A percentile compares a stretch with the other conserved stretches of the same genome.
phyloP scores from a whole-genome alignment of 352 stramenopile genomes.

The Globisporangium sylvaticum region DNA sequence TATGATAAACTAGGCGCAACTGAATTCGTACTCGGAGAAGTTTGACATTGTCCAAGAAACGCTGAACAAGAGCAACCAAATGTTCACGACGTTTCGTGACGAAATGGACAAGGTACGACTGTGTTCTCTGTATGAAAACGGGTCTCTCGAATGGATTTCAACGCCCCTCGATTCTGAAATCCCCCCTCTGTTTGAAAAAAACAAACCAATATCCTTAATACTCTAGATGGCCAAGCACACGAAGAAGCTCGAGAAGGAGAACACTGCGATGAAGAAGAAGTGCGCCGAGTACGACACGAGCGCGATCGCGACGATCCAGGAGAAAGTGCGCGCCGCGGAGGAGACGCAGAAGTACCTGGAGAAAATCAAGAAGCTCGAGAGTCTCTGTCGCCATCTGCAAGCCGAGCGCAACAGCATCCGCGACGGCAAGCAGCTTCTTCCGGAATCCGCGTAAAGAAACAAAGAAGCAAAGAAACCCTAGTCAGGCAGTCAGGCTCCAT shows the following conservation, averaged over 20 bases:
- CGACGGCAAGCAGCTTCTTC: constrained; percentile 18
- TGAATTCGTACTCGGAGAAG: constrained; percentile 84
- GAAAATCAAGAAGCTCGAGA: constrained; percentile 84
- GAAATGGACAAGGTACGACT: constrained; percentile 74
- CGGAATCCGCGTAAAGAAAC: constrained; percentile 8
- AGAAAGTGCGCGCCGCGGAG: constrained; percentile 54
- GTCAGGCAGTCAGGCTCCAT: neutral
- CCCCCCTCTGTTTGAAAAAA: neutral
- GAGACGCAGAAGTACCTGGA: constrained; percentile 72
- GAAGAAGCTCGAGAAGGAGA: constrained; percentile 88
- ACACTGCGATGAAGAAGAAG: constrained; percentile 74
- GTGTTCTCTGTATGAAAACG: too few species aligned
- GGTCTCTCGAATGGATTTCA: neutral
- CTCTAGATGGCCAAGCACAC: constrained; percentile 73
- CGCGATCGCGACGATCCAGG: constrained; percentile 73
- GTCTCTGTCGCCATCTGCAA: constrained; percentile 75
- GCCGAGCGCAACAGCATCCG: constrained; percentile 63
- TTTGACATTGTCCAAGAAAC: constrained; percentile 85
- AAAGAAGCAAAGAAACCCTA: neutral
- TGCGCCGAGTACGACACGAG: constrained; percentile 74
- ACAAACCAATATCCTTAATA: neutral
- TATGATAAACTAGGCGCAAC: constrained; percentile 32
- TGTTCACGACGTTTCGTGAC: constrained; percentile 81
- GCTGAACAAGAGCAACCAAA: constrained; percentile 80
- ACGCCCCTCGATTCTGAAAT: neutral